Base-by-base conservation (phyloP, 2,329 filamentous ascomycete species). In the Fusarium torulosum region DNA sequence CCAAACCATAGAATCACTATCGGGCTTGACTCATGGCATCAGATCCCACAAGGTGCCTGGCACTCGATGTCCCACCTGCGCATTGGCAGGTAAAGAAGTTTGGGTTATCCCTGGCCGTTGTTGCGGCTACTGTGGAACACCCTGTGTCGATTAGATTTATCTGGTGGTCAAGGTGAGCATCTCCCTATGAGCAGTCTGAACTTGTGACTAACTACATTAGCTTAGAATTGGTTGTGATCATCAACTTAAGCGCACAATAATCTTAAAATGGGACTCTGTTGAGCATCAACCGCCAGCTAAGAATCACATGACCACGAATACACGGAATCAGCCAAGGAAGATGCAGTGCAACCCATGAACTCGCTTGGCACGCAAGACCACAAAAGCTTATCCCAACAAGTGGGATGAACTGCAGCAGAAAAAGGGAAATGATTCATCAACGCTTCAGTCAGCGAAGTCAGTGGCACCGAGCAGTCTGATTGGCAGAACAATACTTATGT, bases 101-200 rank as follows among this genome's bases (percentile, higher is more conserved):
- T 87, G 85, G 85, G 85, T 87, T 23, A 84, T 86, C 62, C 84
- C 83, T 31, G 85, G 85, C 52, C 80, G 82, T 57, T 77, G 77
- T 50, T 87, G 85, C 70, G 80, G 81, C 31, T 81, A 83, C 66
- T 86, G 84, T 74, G 83, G 84, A 49, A 84, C 83, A 23, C 80
- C 82, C 6, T 79, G 78, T 45, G 76, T 65, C 11, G 66, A 69
- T 27, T 60, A 66, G 40, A 47, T 35, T 47, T 53, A 40, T 40
- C 45, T 27, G 49, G 25, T 25, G 35, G 40, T 33, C 20, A 33
- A 46, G n/a, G 66, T 69, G 40, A 53, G 61, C 25, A n/a, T 37
- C n/a, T 11, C 2, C 7, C n/a, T 35, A 19, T 15, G 8, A 19
- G 13, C 7, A n/a, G 35, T 29, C 15, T 21, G 31, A 46, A 43